Conservation (phyloP, 1,139 yeast species). For the Taphrina pruni region DNA sequence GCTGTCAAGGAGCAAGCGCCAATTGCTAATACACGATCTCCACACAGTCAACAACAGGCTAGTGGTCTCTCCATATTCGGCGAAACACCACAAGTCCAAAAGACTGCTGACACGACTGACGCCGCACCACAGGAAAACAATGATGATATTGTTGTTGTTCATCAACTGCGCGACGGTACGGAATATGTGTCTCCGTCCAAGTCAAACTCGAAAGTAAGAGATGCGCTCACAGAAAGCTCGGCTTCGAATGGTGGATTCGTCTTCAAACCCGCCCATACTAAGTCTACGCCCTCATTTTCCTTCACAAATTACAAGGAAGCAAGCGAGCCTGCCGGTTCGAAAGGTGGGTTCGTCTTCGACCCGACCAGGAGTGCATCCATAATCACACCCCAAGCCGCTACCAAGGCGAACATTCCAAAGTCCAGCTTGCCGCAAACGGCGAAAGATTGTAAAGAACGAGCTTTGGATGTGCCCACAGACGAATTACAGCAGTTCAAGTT, state of each 20-base stretch:
- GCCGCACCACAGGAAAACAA: neutral
- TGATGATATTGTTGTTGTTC: constrained; percentile 4
- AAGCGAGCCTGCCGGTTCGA: neutral
- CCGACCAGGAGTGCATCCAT: neutral
- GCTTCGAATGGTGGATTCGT: constrained; percentile 10
- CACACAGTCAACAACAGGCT: neutral
- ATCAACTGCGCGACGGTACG: constrained; percentile 37
- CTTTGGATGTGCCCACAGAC: constrained; percentile 9
- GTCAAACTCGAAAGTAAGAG: neutral
- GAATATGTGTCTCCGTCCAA: constrained; percentile 35
- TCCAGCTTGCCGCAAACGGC: neutral
- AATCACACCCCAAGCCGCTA: neutral
- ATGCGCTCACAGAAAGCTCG: neutral
- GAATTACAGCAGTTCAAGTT: constrained; percentile 16
- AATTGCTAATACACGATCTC: no score
- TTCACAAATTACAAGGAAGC: neutral
- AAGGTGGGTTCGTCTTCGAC: constrained; percentile 13
- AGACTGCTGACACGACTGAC: neutral
- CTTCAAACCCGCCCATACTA: constrained; percentile 17
- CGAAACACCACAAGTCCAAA: neutral
- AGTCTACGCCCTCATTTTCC: constrained; percentile 3
- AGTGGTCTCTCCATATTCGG: no score
- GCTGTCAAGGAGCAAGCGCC: neutral
- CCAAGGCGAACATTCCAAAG: neutral
- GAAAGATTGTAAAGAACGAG: constrained; percentile 10